Conservation (phyloP, 768 basidiomycete genomes). For the Mycena sanguinolenta region DNA sequence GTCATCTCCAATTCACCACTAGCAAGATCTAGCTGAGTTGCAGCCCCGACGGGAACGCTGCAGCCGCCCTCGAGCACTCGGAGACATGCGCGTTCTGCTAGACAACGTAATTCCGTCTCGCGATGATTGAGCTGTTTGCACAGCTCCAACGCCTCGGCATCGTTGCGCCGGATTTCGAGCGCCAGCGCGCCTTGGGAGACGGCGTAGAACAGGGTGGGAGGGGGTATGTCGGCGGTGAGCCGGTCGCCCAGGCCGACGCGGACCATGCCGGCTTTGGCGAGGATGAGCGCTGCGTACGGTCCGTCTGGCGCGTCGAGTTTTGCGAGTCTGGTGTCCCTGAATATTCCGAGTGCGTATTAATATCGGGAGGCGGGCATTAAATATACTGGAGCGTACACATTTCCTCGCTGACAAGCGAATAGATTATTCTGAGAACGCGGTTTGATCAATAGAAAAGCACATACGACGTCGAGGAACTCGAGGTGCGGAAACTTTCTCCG, state of each 20-base stretch:
- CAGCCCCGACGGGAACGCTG: constrained; percentile 93
- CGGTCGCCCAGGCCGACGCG: constrained; percentile 84
- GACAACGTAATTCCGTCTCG: constrained; percentile 80
- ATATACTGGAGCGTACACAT: constrained; percentile 72
- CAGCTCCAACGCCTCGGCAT: constrained; percentile 69
- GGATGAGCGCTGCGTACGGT: constrained; percentile 90
- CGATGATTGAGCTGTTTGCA: constrained; percentile 80
- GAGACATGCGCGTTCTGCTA: constrained; percentile 90
- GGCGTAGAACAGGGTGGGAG: constrained; percentile 86
- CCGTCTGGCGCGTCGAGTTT: constrained; percentile 91
- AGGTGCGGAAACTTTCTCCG: constrained; percentile 82
- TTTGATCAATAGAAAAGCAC: constrained; percentile 43
- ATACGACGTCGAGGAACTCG: constrained; percentile 88
- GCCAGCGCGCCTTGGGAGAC: constrained; percentile 95
- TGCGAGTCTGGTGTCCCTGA: constrained; percentile 90
- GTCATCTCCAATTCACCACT: constrained; percentile 71
- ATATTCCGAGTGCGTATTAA: constrained; percentile 13
- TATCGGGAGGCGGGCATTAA: background rate
- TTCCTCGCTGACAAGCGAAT: constrained; percentile 73
- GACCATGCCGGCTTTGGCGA: constrained; percentile 92
- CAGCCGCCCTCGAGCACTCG: constrained; percentile 96
- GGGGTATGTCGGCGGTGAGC: constrained; percentile 77
- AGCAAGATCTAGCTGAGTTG: constrained; percentile 58
- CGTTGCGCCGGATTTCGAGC: constrained; percentile 84
- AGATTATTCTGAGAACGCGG: background rate